Percentiles rank a stretch among this genome's conserved stretches.
Evolutionary conservation across 1,284 basidiomycete species (phyloP).

Genomic region (Ustilago xerochloae): DNA sequence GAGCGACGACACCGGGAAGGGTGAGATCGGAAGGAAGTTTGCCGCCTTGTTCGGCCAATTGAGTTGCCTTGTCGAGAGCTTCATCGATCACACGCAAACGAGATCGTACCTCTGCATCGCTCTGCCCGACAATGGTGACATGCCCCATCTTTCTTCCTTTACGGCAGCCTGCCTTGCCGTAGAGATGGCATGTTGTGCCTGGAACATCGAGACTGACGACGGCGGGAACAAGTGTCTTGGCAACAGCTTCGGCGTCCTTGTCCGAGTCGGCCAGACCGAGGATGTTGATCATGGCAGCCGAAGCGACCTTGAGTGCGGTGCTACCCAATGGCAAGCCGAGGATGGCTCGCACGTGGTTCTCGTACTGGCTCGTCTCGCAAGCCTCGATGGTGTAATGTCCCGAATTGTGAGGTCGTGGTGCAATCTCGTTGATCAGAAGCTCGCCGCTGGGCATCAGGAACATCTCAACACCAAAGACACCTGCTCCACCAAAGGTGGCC

Average conservation of each 20-base stretch:
- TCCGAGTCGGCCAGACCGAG: slow-evolving; percentile 71
- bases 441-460: slow-evolving; percentile 88
- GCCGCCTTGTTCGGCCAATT: slow-evolving; percentile 47
- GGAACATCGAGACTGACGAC: slow-evolving; percentile 71
- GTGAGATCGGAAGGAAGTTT: slow-evolving; percentile 47
- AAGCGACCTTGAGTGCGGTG: slow-evolving; percentile 86
- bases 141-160: slow-evolving; percentile 98
- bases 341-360: slow-evolving; percentile 97
- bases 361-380: slow-evolving; percentile 94
- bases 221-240: slow-evolving; percentile 64
- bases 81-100: slow-evolving; percentile 68
- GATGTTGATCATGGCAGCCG: slow-evolving; percentile 93
- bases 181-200: slow-evolving; percentile 87
- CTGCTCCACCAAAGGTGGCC: slow-evolving; percentile 83
- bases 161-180: slow-evolving; percentile 90
- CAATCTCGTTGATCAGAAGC: slow-evolving; percentile 95
- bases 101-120: slow-evolving; percentile 79
- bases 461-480: slow-evolving; percentile 98
- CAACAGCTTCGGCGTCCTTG: slow-evolving; percentile 59
- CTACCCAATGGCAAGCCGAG: slow-evolving; percentile 89
- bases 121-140: slow-evolving; percentile 86
- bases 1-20: slow-evolving; percentile 41
- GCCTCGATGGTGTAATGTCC: slow-evolving; percentile 99
- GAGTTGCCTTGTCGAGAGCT: slow-evolving; percentile 60
- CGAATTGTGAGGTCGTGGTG: slow-evolving; percentile 98